Evolutionary conservation across 768 basidiomycete species (phyloP), one percentile per base, ranked within the genome.

Genomic region (Gymnopilus junonius): DNA sequence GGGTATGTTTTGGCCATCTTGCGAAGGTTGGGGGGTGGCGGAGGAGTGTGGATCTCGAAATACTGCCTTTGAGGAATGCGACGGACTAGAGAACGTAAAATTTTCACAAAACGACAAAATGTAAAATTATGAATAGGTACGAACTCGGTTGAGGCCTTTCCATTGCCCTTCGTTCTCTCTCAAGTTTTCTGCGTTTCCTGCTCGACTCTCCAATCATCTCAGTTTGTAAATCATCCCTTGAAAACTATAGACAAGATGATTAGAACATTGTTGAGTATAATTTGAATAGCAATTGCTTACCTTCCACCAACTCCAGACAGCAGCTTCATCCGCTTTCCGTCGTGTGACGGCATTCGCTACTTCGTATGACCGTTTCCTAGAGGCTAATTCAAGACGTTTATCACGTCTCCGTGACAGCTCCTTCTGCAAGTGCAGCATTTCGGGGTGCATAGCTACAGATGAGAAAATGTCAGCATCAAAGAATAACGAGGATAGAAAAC

Each of bases 281-380:
- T 14, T 42, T 23, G 23, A 48, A 7, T 5, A 3, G 42, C 8
- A 62, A 27, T n/a, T 25, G 55, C 35, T 61, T 68, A 93, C 94
- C 80, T 89, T 89, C 97, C 97, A 98, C 85, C 90, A 92, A 64
- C 88, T 88, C 95, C 95, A 97, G 31, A 91, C 87, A 12, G 86
- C 85, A 34, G 85, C 79, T 65, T 95, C 93, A 58, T 95, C 91
- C 4, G 87, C 80, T 58, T 83, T 85, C 27, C 90, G 80, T 65
- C 87, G 85, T 65, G 85, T 88, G 39, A 78, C 79, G 3, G 87
- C 83, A 67, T 87, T 88, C 3, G 80, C 82, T 12, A 90, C 78
- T 55, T 94, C 91, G 57, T 88, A 88, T 10, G 82, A 78, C 53
- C 90, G 87, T 71, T 93, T 88, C 32, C 84, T 82, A n/a, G 87